These are phyloP conservation scores for Calonectria crousiana DNA, from an alignment of 2,329 filamentous ascomycete genomes.

Conservation along the genomic window DNA sequence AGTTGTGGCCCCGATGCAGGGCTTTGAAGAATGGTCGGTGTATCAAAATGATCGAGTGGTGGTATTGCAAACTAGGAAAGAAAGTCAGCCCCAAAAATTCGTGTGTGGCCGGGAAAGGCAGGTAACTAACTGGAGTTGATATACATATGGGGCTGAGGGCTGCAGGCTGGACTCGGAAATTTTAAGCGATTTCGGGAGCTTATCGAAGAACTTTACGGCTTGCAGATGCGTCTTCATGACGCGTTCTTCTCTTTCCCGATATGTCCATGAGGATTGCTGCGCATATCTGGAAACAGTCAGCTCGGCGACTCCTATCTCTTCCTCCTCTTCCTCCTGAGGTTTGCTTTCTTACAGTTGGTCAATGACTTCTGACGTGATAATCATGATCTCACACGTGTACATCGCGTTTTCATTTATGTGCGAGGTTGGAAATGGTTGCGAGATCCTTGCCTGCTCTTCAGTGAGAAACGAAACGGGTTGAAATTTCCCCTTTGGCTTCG, in stretches of 20 bases:
- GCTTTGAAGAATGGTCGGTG: constrained; percentile 15
- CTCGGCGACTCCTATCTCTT: background rate
- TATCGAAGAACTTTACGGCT: constrained; percentile 12
- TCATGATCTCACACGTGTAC: constrained; percentile 22
- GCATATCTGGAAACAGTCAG: constrained; percentile 5
- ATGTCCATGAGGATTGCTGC: constrained; percentile 9
- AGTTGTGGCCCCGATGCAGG: background rate
- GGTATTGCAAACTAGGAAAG: constrained; percentile 10
- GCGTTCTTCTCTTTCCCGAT: constrained; percentile 13
- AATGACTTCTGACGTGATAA: constrained; percentile 25
- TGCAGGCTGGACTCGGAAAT: constrained; percentile 21
- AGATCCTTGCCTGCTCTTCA: background rate
- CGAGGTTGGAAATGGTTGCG: constrained; percentile 17
- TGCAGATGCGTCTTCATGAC: constrained; percentile 15
- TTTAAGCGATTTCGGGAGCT: constrained; percentile 15
- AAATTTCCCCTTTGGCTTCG: background rate
- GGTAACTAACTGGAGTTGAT: constrained; percentile 18
- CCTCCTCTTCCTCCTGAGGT: background rate
- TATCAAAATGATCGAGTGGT: constrained; percentile 10
- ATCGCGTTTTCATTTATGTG: constrained; percentile 26
- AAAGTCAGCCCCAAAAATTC: background rate
- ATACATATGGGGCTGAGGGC: constrained; percentile 17
- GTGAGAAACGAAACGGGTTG: background rate
- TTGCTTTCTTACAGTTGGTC: constrained; percentile 18
- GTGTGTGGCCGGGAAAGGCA: background rate